Evolutionary conservation across 1,284 basidiomycete species (phyloP).

Genomic region (Ustilago lituana): DNA sequence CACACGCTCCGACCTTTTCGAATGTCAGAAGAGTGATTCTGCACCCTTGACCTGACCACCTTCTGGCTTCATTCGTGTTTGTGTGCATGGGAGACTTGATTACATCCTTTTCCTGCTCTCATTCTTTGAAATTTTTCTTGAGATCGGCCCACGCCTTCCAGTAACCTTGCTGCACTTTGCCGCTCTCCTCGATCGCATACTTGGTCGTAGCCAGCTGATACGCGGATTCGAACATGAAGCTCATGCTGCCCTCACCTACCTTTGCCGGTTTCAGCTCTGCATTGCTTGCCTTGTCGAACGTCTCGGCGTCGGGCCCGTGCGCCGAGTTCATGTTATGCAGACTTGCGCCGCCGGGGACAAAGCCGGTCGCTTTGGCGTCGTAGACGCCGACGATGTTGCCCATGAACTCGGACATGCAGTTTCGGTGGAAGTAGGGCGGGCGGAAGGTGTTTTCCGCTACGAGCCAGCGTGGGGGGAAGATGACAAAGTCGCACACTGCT

Average conservation of each 20-base stretch:
- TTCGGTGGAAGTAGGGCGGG: constrained; percentile 50
- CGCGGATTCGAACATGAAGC: constrained; percentile 61
- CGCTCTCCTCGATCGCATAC: constrained; percentile 56
- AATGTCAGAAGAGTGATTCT: no score
- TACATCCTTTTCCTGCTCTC: no score
- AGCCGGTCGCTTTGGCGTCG: constrained; percentile 49
- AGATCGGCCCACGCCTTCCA: constrained; percentile 45
- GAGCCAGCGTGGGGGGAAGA: constrained; percentile 47
- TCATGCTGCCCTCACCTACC: constrained; percentile 52
- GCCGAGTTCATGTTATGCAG: constrained; percentile 60
- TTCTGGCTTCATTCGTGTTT: no score
- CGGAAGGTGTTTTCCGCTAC: constrained; percentile 46
- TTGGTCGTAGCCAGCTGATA: constrained; percentile 58
- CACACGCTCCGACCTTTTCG: no score
- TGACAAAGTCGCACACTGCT: constrained; percentile 67
- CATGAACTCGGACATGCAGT: constrained; percentile 53
- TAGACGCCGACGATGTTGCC: constrained; percentile 46
- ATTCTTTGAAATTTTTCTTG: constrained; percentile 25
- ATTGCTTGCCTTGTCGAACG: constrained; percentile 39
- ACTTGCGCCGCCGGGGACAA: constrained; percentile 53
- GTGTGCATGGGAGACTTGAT: no score
- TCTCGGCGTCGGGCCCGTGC: constrained; percentile 58
- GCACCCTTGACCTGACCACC: no score
- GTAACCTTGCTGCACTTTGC: constrained; percentile 57
- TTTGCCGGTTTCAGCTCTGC: constrained; percentile 46